A percentile compares a stretch with the other conserved stretches of the same genome.
phyloP scores from a whole-genome alignment of 179 eudicot species.

The Corrigiola litoralis region DNA sequence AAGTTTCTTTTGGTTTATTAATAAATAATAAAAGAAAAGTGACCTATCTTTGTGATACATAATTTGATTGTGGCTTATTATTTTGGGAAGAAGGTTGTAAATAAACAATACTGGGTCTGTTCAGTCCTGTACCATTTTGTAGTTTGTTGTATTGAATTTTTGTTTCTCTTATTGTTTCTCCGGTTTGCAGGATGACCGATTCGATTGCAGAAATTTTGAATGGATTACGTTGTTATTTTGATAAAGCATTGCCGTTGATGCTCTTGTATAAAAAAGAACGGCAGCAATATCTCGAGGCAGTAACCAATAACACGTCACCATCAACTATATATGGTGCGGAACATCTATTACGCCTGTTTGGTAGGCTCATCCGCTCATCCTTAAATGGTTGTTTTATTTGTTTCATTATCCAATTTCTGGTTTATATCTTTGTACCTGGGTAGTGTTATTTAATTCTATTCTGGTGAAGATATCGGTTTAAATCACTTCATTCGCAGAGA shows the following conservation, averaged over 20 bases:
- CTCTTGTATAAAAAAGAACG: slow-evolving; percentile 91
- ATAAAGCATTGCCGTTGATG: slow-evolving; percentile 79
- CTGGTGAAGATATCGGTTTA: no score
- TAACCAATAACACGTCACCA: slow-evolving; percentile 68
- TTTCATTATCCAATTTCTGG: background rate
- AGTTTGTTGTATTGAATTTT: background rate
- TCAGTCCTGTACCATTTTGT: background rate
- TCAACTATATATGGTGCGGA: slow-evolving; percentile 93
- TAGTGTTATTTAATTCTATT: background rate
- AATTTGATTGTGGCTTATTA: background rate
- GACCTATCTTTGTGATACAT: no score
- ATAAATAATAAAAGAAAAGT: no score
- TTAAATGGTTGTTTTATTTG: background rate
- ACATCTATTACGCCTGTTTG: slow-evolving; percentile 92
- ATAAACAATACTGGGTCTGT: background rate
- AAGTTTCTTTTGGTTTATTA: no score
- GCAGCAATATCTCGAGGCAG: slow-evolving; percentile 65
- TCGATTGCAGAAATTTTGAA: slow-evolving; percentile 71
- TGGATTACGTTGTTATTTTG: slow-evolving; percentile 78
- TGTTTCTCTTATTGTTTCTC: slow-evolving; percentile 5
- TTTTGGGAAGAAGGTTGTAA: no score
- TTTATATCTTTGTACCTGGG: slow-evolving; percentile 1
- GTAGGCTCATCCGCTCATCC: slow-evolving; percentile 36
- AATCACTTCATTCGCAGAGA: background rate
- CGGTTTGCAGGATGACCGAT: slow-evolving; percentile 54